Conservation (phyloP, 192 early-diverging fungal species). For the Allomyces javanicus region DNA sequence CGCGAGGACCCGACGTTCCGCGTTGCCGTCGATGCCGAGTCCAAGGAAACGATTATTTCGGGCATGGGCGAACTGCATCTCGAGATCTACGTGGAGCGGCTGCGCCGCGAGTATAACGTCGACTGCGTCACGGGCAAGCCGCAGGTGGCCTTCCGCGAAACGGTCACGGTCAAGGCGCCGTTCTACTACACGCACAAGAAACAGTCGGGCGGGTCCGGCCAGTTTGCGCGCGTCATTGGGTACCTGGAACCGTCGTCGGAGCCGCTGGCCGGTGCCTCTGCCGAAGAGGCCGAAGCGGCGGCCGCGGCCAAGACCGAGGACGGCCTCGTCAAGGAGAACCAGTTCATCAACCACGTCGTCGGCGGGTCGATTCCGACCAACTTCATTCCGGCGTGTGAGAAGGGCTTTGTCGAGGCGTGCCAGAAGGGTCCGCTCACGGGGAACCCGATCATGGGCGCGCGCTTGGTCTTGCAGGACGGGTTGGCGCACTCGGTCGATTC, state of each 20-base stretch:
- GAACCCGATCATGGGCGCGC: constrained; percentile 63
- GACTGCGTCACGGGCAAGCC: constrained; percentile 94
- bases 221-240: constrained; percentile 78
- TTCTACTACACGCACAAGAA: constrained; percentile 99
- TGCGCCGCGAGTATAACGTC: constrained; percentile 91
- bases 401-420: constrained; percentile 80
- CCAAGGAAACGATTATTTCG: constrained; percentile 58
- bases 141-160: constrained; percentile 93
- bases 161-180: constrained; percentile 44
- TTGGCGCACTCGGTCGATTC: constrained; percentile 84
- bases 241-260: constrained; percentile 68
- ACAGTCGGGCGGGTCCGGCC: constrained; percentile 89
- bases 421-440: constrained; percentile 83
- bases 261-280: not conserved
- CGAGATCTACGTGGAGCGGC: constrained; percentile 91
- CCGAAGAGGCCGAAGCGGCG: constrained; percentile 8
- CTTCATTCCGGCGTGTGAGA: constrained; percentile 87
- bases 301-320: constrained; percentile 23
- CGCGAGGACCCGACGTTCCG: constrained; percentile 71
- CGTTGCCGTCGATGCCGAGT: constrained; percentile 55
- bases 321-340: constrained; percentile 21
- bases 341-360: constrained; percentile 67
- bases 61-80: constrained; percentile 79
- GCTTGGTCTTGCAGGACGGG: constrained; percentile 84
- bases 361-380: constrained; percentile 86